Evolutionary conservation across 2,329 filamentous ascomycete genomes (phyloP).

Genomic region (Beauveria pseudobassiana): DNA sequence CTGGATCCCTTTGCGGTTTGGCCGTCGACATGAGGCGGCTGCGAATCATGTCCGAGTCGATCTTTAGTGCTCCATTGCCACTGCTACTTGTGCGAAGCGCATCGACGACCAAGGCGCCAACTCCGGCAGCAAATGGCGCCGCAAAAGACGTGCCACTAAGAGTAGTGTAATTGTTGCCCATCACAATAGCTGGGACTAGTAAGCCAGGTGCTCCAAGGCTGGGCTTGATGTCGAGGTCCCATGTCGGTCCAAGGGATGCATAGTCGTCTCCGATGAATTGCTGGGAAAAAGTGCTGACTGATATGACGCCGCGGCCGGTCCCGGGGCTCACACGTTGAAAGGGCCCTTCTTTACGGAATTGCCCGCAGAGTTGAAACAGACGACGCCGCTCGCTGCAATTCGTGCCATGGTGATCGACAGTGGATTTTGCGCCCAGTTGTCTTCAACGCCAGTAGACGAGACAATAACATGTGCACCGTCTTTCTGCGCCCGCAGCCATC

Average conservation of each 20-base stretch:
- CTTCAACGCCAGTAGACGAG: not conserved
- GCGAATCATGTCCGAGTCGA: not conserved
- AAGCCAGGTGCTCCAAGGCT: constrained; percentile 48
- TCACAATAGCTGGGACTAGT: constrained; percentile 15
- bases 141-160: not conserved
- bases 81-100: not conserved
- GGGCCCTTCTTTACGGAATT: constrained; percentile 48
- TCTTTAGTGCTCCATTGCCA: not conserved
- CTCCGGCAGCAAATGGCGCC: not conserved
- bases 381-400: constrained; percentile 45
- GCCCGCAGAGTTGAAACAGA: constrained; percentile 44
- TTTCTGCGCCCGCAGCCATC: not conserved
- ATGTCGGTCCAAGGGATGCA: constrained; percentile 55
- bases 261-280: constrained; percentile 45
- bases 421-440: not conserved
- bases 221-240: constrained; percentile 49
- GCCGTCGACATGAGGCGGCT: not conserved
- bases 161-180: not conserved
- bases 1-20: not conserved
- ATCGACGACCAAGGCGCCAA: not conserved
- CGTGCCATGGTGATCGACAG: constrained; percentile 22
- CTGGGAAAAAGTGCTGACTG: constrained; percentile 31
- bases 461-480: not conserved
- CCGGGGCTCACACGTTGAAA: constrained; percentile 45
- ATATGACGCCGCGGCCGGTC: constrained; percentile 21